A percentile compares a stretch with the other conserved stretches of the same genome.
Evolutionary conservation across 1,284 basidiomycete species (phyloP).

Genomic region (Leucoagaricus sp.): DNA sequence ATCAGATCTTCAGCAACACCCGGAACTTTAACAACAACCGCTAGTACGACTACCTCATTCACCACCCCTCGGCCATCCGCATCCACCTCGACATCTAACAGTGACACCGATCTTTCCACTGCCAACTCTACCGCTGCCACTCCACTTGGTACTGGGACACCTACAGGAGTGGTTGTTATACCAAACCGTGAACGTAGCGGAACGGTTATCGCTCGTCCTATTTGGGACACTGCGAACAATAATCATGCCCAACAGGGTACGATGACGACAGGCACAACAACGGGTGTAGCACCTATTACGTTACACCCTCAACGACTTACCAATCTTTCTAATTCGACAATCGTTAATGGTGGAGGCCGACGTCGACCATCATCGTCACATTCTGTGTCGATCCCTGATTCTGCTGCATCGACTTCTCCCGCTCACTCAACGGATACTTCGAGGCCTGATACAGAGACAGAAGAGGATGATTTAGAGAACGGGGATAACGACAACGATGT

Average conservation of each 20-base stretch:
- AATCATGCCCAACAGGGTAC: conserved; percentile 8
- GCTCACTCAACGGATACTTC: conserved; percentile 60
- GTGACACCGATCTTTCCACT: conserved; percentile 56
- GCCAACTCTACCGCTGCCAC: conserved; percentile 62
- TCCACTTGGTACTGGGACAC: conserved; percentile 57
- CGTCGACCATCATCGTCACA: not conserved
- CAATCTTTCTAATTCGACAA: conserved; percentile 9
- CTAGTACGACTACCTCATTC: not conserved
- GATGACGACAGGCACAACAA: conserved; percentile 18
- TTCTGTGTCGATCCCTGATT: not conserved
- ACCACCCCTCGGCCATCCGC: conserved; percentile 16
- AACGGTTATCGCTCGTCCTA: conserved; percentile 67
- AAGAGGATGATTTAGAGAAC: conserved; percentile 67
- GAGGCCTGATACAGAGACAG: conserved; percentile 71
- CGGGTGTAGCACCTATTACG: conserved; percentile 19
- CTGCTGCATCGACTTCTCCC: conserved; percentile 29
- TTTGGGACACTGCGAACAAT: conserved; percentile 49
- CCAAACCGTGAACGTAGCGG: conserved; percentile 68
- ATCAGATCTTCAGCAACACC: conserved; percentile 1
- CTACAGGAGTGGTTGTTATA: conserved; percentile 56
- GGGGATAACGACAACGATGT: conserved; percentile 47
- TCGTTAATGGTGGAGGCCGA: not conserved
- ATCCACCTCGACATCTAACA: conserved; percentile 33
- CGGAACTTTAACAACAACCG: too few relatives aligned
- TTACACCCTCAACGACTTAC: conserved; percentile 21